These are phyloP conservation scores for Hypoxylon rickii DNA, from an alignment of 495 filamentous ascomycete genomes.

Conservation along the genomic window DNA sequence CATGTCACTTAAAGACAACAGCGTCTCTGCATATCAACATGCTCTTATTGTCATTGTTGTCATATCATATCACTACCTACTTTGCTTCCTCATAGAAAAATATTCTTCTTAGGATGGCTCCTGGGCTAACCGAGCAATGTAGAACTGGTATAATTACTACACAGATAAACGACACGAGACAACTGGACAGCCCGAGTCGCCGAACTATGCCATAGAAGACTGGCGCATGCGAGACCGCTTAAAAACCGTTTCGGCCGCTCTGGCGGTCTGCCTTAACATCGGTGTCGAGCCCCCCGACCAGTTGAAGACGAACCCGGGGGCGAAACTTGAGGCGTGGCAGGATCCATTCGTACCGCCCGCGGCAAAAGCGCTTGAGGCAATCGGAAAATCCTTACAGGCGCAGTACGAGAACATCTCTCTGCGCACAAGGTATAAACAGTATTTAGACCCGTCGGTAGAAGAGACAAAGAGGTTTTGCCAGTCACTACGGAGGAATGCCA, in stretches of 20 bases:
- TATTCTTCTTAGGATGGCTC: slow-evolving; percentile 29
- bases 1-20: not conserved
- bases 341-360: slow-evolving; percentile 82
- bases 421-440: slow-evolving; percentile 93
- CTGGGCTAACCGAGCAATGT: slow-evolving; percentile 39
- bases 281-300: slow-evolving; percentile 97
- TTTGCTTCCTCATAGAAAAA: too few relatives aligned
- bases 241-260: slow-evolving; percentile 93
- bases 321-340: slow-evolving; percentile 95
- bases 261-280: slow-evolving; percentile 94
- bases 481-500: slow-evolving; percentile 84
- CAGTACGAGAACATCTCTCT: slow-evolving; percentile 96
- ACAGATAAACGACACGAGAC: slow-evolving; percentile 97
- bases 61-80: too few relatives aligned
- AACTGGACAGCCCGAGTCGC: slow-evolving; percentile 80
- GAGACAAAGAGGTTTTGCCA: slow-evolving; percentile 96
- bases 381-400: slow-evolving; percentile 90
- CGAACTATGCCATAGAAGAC: slow-evolving; percentile 69
- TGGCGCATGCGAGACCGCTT: slow-evolving; percentile 97
- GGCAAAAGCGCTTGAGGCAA: slow-evolving; percentile 86
- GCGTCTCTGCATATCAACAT: not conserved
- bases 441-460: slow-evolving; percentile 93
- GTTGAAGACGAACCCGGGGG: slow-evolving; percentile 86
- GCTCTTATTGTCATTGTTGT: too few relatives aligned
- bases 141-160: slow-evolving; percentile 98